A percentile compares a stretch with the other conserved stretches of the same genome.
These are phyloP conservation scores for Parathielavia hyrcaniae DNA, from an alignment of 495 filamentous ascomycete species.

Conservation along the genomic window DNA sequence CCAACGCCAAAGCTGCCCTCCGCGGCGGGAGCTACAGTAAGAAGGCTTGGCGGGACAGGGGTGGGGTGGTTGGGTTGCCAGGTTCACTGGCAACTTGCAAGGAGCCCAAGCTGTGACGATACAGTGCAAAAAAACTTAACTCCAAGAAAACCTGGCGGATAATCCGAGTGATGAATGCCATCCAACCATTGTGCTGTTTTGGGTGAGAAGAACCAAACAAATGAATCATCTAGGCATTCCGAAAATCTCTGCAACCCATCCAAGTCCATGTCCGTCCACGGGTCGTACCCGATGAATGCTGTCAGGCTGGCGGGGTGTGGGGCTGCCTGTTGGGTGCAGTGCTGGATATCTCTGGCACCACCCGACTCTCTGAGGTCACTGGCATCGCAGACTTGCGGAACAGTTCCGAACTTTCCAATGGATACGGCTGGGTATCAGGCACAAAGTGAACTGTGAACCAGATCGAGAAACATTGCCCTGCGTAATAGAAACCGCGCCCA, in stretches of 20 bases:
- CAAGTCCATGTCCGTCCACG: background rate
- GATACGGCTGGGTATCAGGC: too few relatives aligned
- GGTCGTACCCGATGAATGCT: conserved; percentile 6
- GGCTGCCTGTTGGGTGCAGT: background rate
- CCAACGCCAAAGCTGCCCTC: background rate
- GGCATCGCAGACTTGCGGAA: too few relatives aligned
- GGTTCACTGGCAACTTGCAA: background rate
- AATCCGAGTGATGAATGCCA: too few relatives aligned
- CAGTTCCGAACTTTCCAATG: background rate
- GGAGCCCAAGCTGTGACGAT: background rate
- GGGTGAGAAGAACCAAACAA: too few relatives aligned
- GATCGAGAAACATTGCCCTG: too few relatives aligned
- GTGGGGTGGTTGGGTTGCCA: conserved; percentile 5
- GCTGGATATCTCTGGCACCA: background rate
- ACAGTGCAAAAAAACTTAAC: background rate
- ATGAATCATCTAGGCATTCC: too few relatives aligned
- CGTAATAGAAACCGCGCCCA: background rate
- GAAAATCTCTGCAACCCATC: background rate
- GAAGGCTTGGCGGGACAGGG: conserved; percentile 12
- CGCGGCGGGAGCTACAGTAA: conserved; percentile 13
- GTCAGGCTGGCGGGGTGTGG: background rate
- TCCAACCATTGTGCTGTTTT: too few relatives aligned
- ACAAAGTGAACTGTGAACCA: background rate
- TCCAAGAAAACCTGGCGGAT: too few relatives aligned
- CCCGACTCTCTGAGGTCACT: too few relatives aligned